Conservation (phyloP, 441 rosid genomes). For the Populus hybrid region DNA sequence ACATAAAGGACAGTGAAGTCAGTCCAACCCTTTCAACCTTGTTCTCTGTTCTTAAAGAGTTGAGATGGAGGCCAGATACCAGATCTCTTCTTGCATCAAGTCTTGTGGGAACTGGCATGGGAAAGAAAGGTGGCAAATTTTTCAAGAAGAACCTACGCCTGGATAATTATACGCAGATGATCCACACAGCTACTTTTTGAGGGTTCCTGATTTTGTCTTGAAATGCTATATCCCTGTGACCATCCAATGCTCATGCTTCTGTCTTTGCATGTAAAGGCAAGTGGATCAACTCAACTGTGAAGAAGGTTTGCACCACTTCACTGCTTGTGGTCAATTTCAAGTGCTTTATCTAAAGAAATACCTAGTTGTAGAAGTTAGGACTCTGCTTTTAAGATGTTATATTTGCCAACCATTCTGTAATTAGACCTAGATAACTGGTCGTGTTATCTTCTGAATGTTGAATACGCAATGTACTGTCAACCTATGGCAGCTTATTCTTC, state of each 20-base stretch:
- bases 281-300: not conserved
- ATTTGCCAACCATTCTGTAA: not conserved
- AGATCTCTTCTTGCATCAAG: slow-evolving; percentile 52
- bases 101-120: slow-evolving; percentile 67
- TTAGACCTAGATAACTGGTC: not conserved
- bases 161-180: not conserved
- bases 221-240: not conserved
- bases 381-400: not conserved
- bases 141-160: slow-evolving; percentile 50
- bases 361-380: not conserved
- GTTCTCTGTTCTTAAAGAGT: slow-evolving; percentile 69
- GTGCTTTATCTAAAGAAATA: not conserved
- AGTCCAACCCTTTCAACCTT: slow-evolving; percentile 64
- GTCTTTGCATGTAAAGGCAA: not conserved
- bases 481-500: not conserved
- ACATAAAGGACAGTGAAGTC: slow-evolving; percentile 59
- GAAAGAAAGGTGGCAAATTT: slow-evolving; percentile 72
- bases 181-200: not conserved
- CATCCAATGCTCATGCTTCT: not conserved
- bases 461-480: not conserved
- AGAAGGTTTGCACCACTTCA: not conserved
- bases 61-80: slow-evolving; percentile 84
- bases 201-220: not conserved
- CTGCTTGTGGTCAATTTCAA: not conserved
- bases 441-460: not conserved